Evolutionary conservation across 345 rosid genomes (phyloP).

Genomic region (Euphorbia peplus): DNA sequence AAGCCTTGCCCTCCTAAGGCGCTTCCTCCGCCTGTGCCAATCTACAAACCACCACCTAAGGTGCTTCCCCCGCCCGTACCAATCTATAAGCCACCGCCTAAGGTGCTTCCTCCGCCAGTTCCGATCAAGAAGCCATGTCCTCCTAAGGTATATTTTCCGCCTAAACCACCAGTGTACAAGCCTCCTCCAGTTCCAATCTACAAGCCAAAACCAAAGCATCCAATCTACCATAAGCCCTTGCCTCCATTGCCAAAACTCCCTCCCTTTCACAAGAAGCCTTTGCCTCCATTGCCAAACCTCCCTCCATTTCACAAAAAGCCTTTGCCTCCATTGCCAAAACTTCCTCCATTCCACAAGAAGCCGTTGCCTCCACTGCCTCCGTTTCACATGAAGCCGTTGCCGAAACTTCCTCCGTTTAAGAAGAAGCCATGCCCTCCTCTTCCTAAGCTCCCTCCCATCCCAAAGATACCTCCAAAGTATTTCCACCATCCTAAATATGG

Average conservation of each 20-base stretch:
- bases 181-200: not conserved
- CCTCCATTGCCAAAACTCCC: not conserved
- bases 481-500: slow-evolving; percentile 26
- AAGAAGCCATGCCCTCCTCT: slow-evolving; percentile 27
- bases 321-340: slow-evolving; percentile 15
- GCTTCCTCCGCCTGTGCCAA: slow-evolving; percentile 8
- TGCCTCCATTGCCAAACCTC: slow-evolving; percentile 15
- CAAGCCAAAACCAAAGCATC: not conserved
- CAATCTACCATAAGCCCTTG: not conserved
- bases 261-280: not conserved
- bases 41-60: slow-evolving; percentile 9
- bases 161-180: not conserved
- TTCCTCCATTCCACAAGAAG: slow-evolving; percentile 10
- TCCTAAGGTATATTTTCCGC: not conserved
- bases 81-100: not conserved
- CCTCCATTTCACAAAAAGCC: slow-evolving; percentile 25
- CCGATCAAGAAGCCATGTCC: slow-evolving; percentile 10
- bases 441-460: slow-evolving; percentile 14
- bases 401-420: slow-evolving; percentile 15
- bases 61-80: slow-evolving; percentile 8
- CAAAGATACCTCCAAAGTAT: slow-evolving; percentile 14
- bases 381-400: slow-evolving; percentile 14
- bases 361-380: slow-evolving; percentile 13
- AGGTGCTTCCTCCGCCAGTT: slow-evolving; percentile 10
- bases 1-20: slow-evolving; percentile 7